A percentile compares a stretch with the other conserved stretches of the same genome.
Conservation (phyloP, 176 grass and related monocot genomes). For the Secale cereale region DNA sequence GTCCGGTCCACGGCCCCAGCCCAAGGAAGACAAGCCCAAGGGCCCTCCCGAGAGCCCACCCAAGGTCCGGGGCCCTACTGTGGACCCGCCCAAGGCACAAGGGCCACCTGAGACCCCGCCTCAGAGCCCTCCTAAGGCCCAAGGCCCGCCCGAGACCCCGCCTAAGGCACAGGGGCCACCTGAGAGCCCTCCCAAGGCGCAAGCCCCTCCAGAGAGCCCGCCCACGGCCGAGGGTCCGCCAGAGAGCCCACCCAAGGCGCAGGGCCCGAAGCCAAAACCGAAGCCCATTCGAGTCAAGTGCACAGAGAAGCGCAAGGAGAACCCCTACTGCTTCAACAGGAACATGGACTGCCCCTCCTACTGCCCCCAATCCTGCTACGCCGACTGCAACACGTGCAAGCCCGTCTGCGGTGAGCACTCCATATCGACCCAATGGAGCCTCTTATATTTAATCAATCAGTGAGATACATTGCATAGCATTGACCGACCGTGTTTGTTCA, state of each 20-base stretch:
- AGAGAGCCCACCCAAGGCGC: not conserved
- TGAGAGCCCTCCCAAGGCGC: not conserved
- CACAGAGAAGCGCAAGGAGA: not conserved
- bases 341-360: not conserved
- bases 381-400: not conserved
- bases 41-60: not conserved
- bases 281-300: not conserved
- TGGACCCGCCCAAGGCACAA: not conserved
- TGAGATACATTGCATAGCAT: no score
- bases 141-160: not conserved
- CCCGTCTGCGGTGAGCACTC: not conserved
- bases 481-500: not conserved
- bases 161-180: not conserved
- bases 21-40: not conserved
- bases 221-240: accelerated
- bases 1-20: not conserved
- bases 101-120: not conserved
- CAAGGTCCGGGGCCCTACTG: not conserved
- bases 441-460: no score
- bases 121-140: not conserved
- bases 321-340: not conserved
- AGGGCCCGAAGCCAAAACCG: not conserved
- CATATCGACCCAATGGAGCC: not conserved
- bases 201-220: not conserved
- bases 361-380: not conserved